Evolutionary conservation across 2,329 filamentous ascomycete genomes (phyloP), one percentile per base, ranked within the genome.

Genomic region (Penicillium brevicompactum): DNA sequence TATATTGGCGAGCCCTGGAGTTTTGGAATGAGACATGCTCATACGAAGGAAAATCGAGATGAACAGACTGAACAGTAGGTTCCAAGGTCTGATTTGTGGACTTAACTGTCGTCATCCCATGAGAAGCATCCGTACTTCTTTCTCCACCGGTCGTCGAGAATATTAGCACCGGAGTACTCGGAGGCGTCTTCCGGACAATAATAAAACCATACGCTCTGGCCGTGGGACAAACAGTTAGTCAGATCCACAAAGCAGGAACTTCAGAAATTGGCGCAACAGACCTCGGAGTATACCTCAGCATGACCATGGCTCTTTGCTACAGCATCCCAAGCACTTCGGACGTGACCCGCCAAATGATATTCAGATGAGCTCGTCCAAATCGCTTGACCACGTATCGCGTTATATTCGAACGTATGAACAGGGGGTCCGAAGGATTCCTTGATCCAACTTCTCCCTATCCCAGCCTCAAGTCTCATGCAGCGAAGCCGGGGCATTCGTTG

Each of bases 71-170:
- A 18, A 18, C 18, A 18, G 18, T 18, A 18, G 18, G 18, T 18
- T 18, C 18, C 18, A 18, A 18, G 18, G 18, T 18, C 18, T 18
- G 18, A 18, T 18, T 18, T 1, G 18, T 18, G 18, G 18, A 18
- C 18, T 18, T 18, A 18, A 18, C 18, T 18, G 11, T 34, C 32
- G 10, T 34, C 32, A 58, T 77, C 78, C 47, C 41, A 43, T 11
- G 41, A 43, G 21, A 43, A 43, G 22, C 41, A 43, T 13, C 11
- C 41, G 14, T 43, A 14, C 6, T 43, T 4, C 13, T 43, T 43
- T 11, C 22, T 43, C 10, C 18, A 27, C 4, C 22, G 6, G 7
- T 27, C 41, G 13, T 43, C 41, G 16, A 43, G 22, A 7, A 21
- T 8, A 21, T 14, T 10, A 6, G 18, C 32, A 14, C 11, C 11